Percentiles rank a stretch among this genome's conserved stretches.
Evolutionary conservation across 768 basidiomycete species (phyloP).

Genomic region (Xanthoconium stramineum): DNA sequence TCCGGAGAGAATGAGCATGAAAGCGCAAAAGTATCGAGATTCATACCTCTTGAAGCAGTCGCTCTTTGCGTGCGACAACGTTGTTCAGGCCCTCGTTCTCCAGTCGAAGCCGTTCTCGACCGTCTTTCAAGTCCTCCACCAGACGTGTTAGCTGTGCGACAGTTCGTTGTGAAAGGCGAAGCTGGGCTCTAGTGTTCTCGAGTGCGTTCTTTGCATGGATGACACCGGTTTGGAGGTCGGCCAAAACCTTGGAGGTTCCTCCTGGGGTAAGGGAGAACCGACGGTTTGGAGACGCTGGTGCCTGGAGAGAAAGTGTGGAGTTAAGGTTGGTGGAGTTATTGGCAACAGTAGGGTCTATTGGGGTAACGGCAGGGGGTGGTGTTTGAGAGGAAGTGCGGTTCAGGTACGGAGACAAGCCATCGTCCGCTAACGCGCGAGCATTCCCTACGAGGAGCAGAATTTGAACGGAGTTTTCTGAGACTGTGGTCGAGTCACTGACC

Average conservation of each 20-base stretch:
- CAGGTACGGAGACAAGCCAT: slow-evolving; percentile 43
- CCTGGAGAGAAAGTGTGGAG: slow-evolving; percentile 39
- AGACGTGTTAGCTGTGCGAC: slow-evolving; percentile 83
- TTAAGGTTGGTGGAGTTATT: slow-evolving; percentile 27
- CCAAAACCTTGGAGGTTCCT: slow-evolving; percentile 84
- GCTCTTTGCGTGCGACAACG: slow-evolving; percentile 84
- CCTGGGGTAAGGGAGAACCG: slow-evolving; percentile 64
- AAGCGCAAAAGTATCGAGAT: background rate
- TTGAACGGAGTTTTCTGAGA: slow-evolving; percentile 17
- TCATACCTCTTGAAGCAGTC: slow-evolving; percentile 77
- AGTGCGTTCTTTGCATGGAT: slow-evolving; percentile 74
- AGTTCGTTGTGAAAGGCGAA: slow-evolving; percentile 75
- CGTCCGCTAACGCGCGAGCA: slow-evolving; percentile 79
- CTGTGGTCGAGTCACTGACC: slow-evolving; percentile 46
- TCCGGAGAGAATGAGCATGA: slow-evolving; percentile 22
- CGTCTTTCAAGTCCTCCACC: slow-evolving; percentile 87
- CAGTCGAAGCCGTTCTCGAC: slow-evolving; percentile 71
- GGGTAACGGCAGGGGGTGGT: slow-evolving; percentile 28
- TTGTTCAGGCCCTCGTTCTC: slow-evolving; percentile 90
- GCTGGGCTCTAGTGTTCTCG: slow-evolving; percentile 82
- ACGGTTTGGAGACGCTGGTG: slow-evolving; percentile 50
- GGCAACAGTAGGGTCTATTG: slow-evolving; percentile 36
- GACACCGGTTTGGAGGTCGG: slow-evolving; percentile 83
- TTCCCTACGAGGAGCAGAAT: slow-evolving; percentile 52
- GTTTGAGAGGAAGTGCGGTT: slow-evolving; percentile 32